Evolutionary conservation across 108 stramenopile species (phyloP).

Genomic region (Nitzschia sp.): DNA sequence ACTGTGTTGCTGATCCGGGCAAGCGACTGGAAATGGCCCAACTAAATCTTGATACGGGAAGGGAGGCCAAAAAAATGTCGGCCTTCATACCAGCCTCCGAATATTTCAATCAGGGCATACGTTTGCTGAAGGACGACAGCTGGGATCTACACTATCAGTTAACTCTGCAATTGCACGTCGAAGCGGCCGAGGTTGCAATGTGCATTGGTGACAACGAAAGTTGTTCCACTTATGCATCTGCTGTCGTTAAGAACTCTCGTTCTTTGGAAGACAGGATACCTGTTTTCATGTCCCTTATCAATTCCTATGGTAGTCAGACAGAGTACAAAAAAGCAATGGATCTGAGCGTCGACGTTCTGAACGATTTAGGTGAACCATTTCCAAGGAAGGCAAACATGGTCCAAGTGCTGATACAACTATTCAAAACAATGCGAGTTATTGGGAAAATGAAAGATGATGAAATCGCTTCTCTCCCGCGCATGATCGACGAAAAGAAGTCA

Average conservation of each 20-base stretch:
- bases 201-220: neutral
- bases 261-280: neutral
- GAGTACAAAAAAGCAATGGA: neutral
- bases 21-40: neutral
- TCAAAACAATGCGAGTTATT: neutral
- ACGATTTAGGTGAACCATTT: neutral
- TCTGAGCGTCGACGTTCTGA: neutral
- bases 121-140: neutral
- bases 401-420: neutral
- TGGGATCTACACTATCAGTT: neutral
- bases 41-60: neutral
- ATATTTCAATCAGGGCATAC: neutral
- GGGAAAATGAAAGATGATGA: neutral
- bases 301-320: neutral
- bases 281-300: neutral
- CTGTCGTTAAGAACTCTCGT: neutral
- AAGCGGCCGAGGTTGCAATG: neutral
- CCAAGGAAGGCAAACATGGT: neutral
- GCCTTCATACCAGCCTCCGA: neutral
- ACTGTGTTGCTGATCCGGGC: neutral
- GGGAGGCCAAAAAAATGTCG: neutral
- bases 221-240: neutral
- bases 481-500: neutral
- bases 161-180: neutral
- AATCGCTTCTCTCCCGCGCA: neutral